Conservation (phyloP, 129 eudicot species). For the Oenanthe sinensis region DNA sequence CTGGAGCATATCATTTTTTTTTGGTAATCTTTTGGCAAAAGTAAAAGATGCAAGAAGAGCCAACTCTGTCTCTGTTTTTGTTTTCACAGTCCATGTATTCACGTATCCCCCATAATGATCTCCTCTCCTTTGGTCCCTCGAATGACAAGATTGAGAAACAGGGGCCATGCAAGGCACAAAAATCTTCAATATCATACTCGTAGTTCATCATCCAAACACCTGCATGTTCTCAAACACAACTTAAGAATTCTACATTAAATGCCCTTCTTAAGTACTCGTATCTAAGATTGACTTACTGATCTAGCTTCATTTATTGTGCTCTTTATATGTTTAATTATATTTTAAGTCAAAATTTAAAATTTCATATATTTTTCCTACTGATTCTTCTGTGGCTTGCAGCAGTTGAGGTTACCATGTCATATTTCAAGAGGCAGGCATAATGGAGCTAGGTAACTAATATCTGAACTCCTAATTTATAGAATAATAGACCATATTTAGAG, state of each 20-base stretch:
- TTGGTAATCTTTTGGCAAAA: background rate
- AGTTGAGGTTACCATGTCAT: too few relatives aligned
- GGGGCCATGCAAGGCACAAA: conserved; percentile 56
- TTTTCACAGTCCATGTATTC: background rate
- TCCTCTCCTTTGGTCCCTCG: background rate
- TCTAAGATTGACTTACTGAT: too few relatives aligned
- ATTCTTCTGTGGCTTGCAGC: too few relatives aligned
- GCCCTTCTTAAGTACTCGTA: too few relatives aligned
- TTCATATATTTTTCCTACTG: too few relatives aligned
- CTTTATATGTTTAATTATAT: too few relatives aligned
- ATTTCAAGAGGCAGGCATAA: too few relatives aligned
- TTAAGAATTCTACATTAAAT: conserved; percentile 35
- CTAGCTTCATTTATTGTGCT: too few relatives aligned
- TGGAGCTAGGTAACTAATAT: too few relatives aligned
- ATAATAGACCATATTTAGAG: too few relatives aligned
- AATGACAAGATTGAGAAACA: conserved; percentile 22
- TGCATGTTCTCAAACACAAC: conserved; percentile 61
- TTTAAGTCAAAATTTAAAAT: too few relatives aligned
- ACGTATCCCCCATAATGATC: background rate
- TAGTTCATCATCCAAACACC: conserved; percentile 49
- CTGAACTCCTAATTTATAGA: too few relatives aligned
- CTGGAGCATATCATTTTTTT: background rate
- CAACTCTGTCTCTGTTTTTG: background rate
- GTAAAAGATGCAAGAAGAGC: background rate
- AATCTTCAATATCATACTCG: conserved; percentile 33